Base-by-base conservation (phyloP, 108 stramenopile species). In the Fragilariopsis cylindrus region DNA sequence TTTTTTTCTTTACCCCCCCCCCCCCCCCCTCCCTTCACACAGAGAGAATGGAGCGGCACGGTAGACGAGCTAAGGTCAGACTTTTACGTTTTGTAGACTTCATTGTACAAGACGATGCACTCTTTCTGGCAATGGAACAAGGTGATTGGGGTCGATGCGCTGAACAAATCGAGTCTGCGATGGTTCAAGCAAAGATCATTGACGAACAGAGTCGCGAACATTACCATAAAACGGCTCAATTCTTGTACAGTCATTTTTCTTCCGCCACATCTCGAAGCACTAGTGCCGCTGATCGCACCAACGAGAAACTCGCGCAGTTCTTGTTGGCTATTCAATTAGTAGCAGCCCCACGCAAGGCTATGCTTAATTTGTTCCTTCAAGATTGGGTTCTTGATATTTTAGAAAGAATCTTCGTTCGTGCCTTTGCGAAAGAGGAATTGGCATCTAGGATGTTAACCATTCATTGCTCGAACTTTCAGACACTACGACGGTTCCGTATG, bases 381-480 rank as follows among this genome's bases (percentile, higher is more conserved):
- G 88, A 92, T 70, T 84, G 81, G 58, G 76, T 89, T 2, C 65
- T 95, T 21, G 86, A 90, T 30, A 39, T 85, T 41, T 60, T 91
- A 40, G 89, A 89, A 60, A 71, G 93, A 62, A 71, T 95, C 3
- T 80, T 95, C 15, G 85, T 89, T 16, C 82, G 90, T 2, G 87
- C 89, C 18, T 93, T 90, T 72, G 64, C 79, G 46, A 79, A 88
- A 16, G 85, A 93, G 42, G 75, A 73, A 8, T 72, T 73, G 8
- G 84, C 87, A 1, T 82, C 88, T 6, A 84, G 81, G 57, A 88
- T 93, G 87, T 77, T 93, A 16, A 82, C 76, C 40, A 93, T 93
- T 57, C 85, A 90, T 70, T 87, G 83, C 0, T 83, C 81, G 1
- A 88, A 86, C 65, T 83, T 87, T 54, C 72, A 82, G 7, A 75